A percentile compares a stretch with the other conserved stretches of the same genome.
Evolutionary conservation across 495 filamentous ascomycete genomes (phyloP).

Genomic region (Lasiosphaeriaceae sp.): DNA sequence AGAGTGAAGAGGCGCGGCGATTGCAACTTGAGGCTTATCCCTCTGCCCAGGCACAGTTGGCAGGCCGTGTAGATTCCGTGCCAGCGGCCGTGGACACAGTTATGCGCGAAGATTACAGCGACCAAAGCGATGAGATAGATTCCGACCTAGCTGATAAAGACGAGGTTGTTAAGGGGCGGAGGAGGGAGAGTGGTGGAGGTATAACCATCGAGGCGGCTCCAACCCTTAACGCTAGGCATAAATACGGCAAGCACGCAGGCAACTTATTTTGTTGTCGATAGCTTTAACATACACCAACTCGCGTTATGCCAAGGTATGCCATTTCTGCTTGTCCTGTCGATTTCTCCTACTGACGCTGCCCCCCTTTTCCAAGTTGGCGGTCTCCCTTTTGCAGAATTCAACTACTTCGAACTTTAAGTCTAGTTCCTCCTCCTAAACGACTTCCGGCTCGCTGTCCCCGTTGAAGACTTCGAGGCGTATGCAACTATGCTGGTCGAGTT

Average conservation of each 20-base stretch:
- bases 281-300: conserved; percentile 99
- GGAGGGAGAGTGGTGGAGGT: conserved; percentile 18
- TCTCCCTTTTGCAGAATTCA: conserved; percentile 88
- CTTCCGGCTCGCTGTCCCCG: conserved; percentile 88
- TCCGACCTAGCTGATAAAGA: conserved; percentile 39
- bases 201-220: not conserved
- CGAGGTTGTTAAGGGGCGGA: conserved; percentile 22
- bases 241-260: conserved; percentile 23
- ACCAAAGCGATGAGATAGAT: conserved; percentile 33
- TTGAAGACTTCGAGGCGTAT: conserved; percentile 95
- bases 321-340: too few species aligned
- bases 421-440: conserved; percentile 96
- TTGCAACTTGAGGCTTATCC: conserved; percentile 17
- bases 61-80: not conserved
- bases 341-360: not conserved
- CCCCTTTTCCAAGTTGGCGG: conserved; percentile 72
- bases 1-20: conserved; percentile 38
- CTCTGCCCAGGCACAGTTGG: conserved; percentile 12
- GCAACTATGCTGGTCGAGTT: conserved; percentile 99
- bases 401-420: conserved; percentile 94
- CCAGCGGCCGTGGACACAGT: conserved; percentile 25
- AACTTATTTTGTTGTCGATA: conserved; percentile 92
- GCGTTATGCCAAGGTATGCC: conserved; percentile 87
- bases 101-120: conserved; percentile 33
- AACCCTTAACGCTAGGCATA: conserved; percentile 17